Percentiles rank a stretch among this genome's conserved stretches.
Evolutionary conservation across 139 green algal species (phyloP).

Genomic region (Limnomonas spitsbergensis): DNA sequence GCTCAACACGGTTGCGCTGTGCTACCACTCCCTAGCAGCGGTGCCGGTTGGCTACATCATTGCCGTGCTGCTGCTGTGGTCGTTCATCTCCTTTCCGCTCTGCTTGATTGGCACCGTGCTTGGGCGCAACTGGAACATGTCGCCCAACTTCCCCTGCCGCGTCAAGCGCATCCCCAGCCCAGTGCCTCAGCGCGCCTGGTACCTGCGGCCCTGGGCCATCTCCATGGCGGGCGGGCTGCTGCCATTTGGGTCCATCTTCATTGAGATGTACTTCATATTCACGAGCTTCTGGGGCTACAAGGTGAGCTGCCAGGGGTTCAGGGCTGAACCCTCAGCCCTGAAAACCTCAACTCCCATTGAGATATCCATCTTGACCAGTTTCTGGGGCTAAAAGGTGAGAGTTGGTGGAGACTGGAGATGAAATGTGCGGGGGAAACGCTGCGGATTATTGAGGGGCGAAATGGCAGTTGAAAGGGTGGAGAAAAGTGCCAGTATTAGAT

Average conservation of each 20-base stretch:
- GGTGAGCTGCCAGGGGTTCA: slow-evolving; percentile 91
- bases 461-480: too few species aligned
- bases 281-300: slow-evolving; percentile 96
- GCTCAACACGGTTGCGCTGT: slow-evolving; percentile 95
- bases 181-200: slow-evolving; percentile 89
- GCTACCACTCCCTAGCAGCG: slow-evolving; percentile 84
- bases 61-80: slow-evolving; percentile 83
- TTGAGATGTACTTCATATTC: slow-evolving; percentile 99
- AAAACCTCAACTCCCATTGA: too few species aligned
- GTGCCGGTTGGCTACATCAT: slow-evolving; percentile 89
- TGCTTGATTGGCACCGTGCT: slow-evolving; percentile 71
- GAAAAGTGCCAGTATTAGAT: too few species aligned
- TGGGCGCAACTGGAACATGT: slow-evolving; percentile 43
- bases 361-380: too few species aligned
- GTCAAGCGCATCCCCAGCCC: slow-evolving; percentile 93
- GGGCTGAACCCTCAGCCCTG: too few species aligned
- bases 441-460: too few species aligned
- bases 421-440: too few species aligned
- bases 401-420: too few species aligned
- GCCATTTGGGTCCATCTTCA: slow-evolving; percentile 98
- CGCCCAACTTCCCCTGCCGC: slow-evolving; percentile 66
- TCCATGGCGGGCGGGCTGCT: slow-evolving; percentile 79
- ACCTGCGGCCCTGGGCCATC: slow-evolving; percentile 74
- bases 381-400: too few species aligned
- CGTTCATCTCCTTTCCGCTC: slow-evolving; percentile 90